Percentiles rank a stretch among this genome's conserved stretches.
These are phyloP conservation scores for Russula emetica DNA, from an alignment of 768 basidiomycete species.

Conservation along the genomic window DNA sequence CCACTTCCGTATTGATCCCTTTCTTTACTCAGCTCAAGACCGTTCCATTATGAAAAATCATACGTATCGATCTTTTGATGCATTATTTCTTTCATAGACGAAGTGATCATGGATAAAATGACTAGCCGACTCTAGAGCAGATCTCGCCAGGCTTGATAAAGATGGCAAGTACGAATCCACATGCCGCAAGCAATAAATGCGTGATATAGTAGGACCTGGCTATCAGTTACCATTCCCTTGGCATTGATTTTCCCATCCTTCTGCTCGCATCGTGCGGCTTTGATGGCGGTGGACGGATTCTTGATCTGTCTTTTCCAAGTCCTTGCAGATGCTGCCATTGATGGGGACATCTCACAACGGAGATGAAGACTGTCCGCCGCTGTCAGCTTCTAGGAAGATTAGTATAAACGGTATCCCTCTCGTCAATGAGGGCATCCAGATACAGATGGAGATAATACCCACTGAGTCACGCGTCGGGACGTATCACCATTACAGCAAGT, in stretches of 20 bases:
- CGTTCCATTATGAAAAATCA: conserved; percentile 11
- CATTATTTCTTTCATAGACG: conserved; percentile 3
- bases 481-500: neutral
- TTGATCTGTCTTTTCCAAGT: neutral
- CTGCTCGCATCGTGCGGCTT: neutral
- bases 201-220: conserved; percentile 1
- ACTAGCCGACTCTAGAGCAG: neutral
- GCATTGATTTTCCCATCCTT: neutral
- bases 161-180: neutral
- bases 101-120: conserved; percentile 3
- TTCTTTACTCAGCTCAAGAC: conserved; percentile 21
- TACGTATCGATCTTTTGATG: conserved; percentile 1
- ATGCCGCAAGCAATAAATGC: neutral
- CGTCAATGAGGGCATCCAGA: neutral
- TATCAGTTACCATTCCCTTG: neutral
- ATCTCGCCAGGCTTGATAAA: neutral
- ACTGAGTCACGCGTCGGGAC: conserved; percentile 1
- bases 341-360: neutral
- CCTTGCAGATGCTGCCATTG: neutral
- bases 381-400: neutral
- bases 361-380: neutral
- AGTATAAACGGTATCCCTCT: neutral
- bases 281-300: neutral
- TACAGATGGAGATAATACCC: neutral
- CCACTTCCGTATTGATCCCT: neutral